A percentile compares a stretch with the other conserved stretches of the same genome.
phyloP scores from a whole-genome alignment of 2,329 filamentous ascomycete genomes.

The Colletotrichum costaricense region DNA sequence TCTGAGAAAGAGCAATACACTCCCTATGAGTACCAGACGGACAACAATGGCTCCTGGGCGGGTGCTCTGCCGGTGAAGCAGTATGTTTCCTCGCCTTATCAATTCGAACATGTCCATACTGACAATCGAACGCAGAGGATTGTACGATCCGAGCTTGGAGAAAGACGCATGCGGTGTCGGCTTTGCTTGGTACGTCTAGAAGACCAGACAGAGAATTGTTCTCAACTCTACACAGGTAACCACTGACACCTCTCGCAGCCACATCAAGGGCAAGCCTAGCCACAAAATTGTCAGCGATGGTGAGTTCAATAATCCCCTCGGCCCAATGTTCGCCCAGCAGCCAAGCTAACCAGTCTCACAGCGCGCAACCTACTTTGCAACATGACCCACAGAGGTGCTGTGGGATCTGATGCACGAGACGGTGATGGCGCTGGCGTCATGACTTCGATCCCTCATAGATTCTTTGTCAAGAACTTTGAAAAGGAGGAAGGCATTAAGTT shows the following conservation, averaged over 20 bases:
- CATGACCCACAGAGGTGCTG: conserved; percentile 99
- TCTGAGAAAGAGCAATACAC: conserved; percentile 70
- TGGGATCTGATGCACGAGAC: conserved; percentile 97
- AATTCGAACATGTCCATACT: conserved; percentile 11
- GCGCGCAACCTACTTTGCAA: conserved; percentile 96
- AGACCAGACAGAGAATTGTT: not conserved
- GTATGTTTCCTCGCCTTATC: conserved; percentile 52
- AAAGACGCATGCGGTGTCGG: conserved; percentile 99
- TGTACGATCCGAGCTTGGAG: conserved; percentile 95
- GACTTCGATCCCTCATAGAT: conserved; percentile 98
- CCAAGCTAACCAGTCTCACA: conserved; percentile 48
- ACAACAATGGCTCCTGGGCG: conserved; percentile 90
- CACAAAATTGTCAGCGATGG: conserved; percentile 99
- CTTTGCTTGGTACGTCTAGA: conserved; percentile 86
- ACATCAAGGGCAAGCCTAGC: conserved; percentile 97
- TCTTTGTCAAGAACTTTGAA: conserved; percentile 98
- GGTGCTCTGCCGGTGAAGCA: conserved; percentile 96
- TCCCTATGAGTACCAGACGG: conserved; percentile 87
- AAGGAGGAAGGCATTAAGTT: conserved; percentile 89
- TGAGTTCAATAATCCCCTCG: conserved; percentile 61
- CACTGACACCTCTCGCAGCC: conserved; percentile 62
- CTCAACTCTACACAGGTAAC: conserved; percentile 5
- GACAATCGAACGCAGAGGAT: conserved; percentile 64
- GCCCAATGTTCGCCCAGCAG: not conserved
- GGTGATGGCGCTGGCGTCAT: conserved; percentile 99